phyloP scores from a whole-genome alignment of 257 asterid genomes.

The Parsonsia alboflavescens region DNA sequence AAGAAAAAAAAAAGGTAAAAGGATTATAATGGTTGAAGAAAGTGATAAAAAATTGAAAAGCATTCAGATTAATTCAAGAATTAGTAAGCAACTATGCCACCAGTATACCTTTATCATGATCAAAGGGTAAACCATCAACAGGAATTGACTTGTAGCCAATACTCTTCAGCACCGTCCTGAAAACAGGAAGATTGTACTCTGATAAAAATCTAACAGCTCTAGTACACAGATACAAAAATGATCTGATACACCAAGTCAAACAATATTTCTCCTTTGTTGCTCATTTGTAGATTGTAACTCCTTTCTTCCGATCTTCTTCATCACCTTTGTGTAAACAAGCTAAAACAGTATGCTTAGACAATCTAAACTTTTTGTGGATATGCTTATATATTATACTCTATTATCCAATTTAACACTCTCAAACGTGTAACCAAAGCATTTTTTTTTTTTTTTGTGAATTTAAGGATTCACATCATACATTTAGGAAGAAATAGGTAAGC shows the following conservation, averaged over 20 bases:
- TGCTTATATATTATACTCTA: neutral
- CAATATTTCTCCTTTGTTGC: neutral
- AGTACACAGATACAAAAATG: neutral
- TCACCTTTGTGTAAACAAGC: neutral
- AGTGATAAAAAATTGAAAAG: neutral
- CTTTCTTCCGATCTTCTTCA: neutral
- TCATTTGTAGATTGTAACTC: neutral
- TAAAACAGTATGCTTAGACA: neutral
- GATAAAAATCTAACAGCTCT: neutral
- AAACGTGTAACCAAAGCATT: neutral
- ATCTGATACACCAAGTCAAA: neutral
- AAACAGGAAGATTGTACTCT: constrained; percentile 17
- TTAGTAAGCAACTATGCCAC: neutral
- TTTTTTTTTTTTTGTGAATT: neutral
- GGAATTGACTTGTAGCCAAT: constrained; percentile 83
- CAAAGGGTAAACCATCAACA: constrained; percentile 72
- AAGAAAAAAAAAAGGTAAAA: neutral
- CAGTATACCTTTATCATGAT: constrained; percentile 45
- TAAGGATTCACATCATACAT: neutral
- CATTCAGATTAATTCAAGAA: neutral
- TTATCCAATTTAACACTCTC: neutral
- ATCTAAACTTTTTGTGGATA: neutral
- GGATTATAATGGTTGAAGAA: neutral
- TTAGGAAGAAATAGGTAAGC: neutral
- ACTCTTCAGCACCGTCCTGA: constrained; percentile 78